phyloP scores from a whole-genome alignment of 768 basidiomycete species.

The Lentinula boryana region DNA sequence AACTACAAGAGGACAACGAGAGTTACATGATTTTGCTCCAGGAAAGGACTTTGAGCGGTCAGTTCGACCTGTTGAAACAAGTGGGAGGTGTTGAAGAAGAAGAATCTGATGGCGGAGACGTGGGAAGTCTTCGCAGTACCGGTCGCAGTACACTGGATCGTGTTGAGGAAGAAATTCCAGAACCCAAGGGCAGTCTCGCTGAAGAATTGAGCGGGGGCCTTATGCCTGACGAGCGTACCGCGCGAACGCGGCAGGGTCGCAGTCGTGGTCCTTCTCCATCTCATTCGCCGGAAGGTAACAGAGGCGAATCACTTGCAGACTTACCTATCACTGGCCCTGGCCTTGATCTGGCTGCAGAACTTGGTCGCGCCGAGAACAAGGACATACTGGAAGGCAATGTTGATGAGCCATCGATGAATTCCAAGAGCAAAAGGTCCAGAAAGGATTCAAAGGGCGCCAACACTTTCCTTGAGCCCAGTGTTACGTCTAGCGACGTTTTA shows the following conservation, averaged over 20 bases:
- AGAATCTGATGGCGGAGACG: conserved; percentile 39
- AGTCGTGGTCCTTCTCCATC: conserved; percentile 46
- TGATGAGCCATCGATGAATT: conserved; percentile 40
- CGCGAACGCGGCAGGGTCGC: conserved; percentile 42
- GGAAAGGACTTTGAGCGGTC: conserved; percentile 87
- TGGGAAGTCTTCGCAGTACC: conserved; percentile 50
- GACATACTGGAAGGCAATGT: conserved; percentile 59
- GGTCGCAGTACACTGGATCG: conserved; percentile 55
- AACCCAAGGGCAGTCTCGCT: conserved; percentile 15
- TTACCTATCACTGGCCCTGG: conserved; percentile 86
- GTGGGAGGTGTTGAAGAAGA: conserved; percentile 48
- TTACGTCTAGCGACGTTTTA: conserved; percentile 55
- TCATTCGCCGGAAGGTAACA: conserved; percentile 39
- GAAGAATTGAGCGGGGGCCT: conserved; percentile 30
- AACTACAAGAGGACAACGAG: conserved; percentile 93
- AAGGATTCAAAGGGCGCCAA: conserved; percentile 35
- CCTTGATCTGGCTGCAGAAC: conserved; percentile 85
- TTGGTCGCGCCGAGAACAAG: conserved; percentile 88
- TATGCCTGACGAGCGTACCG: conserved; percentile 30
- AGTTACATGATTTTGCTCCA: conserved; percentile 91
- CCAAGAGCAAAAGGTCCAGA: conserved; percentile 45
- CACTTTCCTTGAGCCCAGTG: conserved; percentile 36
- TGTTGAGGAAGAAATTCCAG: conserved; percentile 44
- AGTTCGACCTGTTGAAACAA: conserved; percentile 71
- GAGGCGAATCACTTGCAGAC: conserved; percentile 80